Evolutionary conservation across 441 rosid genomes (phyloP), one percentile per base, ranked within the genome.

Genomic region (Corymbia citriodora): DNA sequence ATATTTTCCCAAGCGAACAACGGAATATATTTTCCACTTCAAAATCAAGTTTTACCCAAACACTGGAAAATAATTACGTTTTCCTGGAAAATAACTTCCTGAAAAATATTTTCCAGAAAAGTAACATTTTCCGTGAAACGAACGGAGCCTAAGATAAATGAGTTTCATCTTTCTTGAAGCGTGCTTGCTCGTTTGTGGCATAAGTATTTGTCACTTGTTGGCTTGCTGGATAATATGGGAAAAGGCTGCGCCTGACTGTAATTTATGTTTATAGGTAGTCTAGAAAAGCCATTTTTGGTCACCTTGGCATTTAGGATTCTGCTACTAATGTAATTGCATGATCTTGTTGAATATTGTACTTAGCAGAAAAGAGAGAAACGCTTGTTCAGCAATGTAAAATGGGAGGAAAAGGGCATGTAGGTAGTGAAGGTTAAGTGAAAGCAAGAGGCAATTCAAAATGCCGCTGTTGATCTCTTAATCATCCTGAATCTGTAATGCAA

Each of bases 151-250:
- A 33, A 89, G 94, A 86, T 87, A 96, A 87, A 91, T 96, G 90
- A 89, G 91, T 92, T 81, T 93, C 27, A 82, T 95, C 79, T 96
- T 89, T 92, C 63, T 57, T 57, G 63, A 57, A 57, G 63, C 9
- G 63, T 21, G 29, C 63, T 21, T 57, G 63, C 21, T 57, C 21
- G 29, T 57, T 57, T 94, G n/a, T n/a, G n/a, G n/a, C n/a, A n/a
- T n/a, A n/a, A n/a, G n/a, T n/a, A n/a, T n/a, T n/a, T 27, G 63
- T 94, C 88, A 89, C 93, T 36, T 93, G 97, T 89, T 95, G 95
- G 98, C 91, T 97, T 91, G 93, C 94, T 48, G 87, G 92, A 79
- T 94, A 95, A 59, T 95, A 94, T 87, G 93, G 93, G 79, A 94
- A 93, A 93, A 90, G 94, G 92, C 91, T 95, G 89, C n/a, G 88